Evolutionary conservation across 2,329 filamentous ascomycete genomes (phyloP).

Genomic region (Trichoderma cornu-damae): DNA sequence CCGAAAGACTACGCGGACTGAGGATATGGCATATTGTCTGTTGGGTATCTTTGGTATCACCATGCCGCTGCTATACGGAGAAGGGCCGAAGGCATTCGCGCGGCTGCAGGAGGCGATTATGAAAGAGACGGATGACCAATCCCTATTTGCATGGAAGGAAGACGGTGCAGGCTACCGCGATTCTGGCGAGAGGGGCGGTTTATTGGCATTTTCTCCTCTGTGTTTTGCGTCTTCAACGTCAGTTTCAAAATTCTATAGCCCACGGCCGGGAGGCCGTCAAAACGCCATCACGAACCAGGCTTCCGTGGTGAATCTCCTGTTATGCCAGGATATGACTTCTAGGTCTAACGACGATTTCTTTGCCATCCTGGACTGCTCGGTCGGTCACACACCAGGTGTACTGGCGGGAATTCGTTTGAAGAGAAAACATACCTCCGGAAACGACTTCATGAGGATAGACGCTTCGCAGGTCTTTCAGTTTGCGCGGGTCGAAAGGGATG

Average conservation of each 20-base stretch:
- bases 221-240: neutral
- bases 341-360: neutral
- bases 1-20: constrained; percentile 16
- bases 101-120: neutral
- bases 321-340: neutral
- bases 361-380: neutral
- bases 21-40: constrained; percentile 22
- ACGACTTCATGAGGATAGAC: neutral
- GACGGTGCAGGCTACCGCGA: no score
- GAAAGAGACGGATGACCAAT: neutral
- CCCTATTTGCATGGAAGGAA: neutral
- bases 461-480: neutral
- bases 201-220: neutral
- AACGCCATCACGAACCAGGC: neutral
- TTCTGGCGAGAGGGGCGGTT: neutral
- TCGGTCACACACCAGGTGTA: neutral
- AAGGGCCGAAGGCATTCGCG: neutral
- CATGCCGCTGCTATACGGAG: constrained; percentile 22
- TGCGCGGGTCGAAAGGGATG: neutral
- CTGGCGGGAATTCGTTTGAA: neutral
- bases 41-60: constrained; percentile 21
- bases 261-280: neutral
- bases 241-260: neutral
- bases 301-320: neutral
- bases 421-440: neutral